A percentile compares a stretch with the other conserved stretches of the same genome.
Evolutionary conservation across 2,329 filamentous ascomycete species (phyloP).

Genomic region (Aspergillus sp.): DNA sequence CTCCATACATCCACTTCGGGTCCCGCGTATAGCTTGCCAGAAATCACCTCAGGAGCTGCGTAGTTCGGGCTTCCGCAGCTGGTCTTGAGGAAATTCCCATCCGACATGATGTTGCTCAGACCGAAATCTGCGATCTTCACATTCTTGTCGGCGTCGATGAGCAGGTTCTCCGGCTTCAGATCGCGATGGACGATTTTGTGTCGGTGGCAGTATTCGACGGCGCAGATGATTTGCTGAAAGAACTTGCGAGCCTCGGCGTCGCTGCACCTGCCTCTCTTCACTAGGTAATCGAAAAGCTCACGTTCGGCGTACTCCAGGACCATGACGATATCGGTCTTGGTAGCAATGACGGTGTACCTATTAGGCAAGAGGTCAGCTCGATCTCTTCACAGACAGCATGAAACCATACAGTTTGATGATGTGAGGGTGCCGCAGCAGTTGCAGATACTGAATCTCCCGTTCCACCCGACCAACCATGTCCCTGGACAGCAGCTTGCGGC

Average conservation of each 20-base stretch:
- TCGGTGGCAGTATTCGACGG: slow-evolving; percentile 95
- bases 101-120: slow-evolving; percentile 98
- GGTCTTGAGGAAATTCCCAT: slow-evolving; percentile 97
- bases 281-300: slow-evolving; percentile 96
- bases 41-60: slow-evolving; percentile 94
- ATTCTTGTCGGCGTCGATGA: slow-evolving; percentile 90
- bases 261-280: slow-evolving; percentile 82
- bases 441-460: slow-evolving; percentile 95
- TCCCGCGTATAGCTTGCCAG: slow-evolving; percentile 92
- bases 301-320: slow-evolving; percentile 95
- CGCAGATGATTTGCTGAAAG: slow-evolving; percentile 98
- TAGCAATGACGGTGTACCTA: slow-evolving; percentile 95
- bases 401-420: slow-evolving; percentile 86
- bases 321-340: slow-evolving; percentile 92
- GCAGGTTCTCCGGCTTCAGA: slow-evolving; percentile 90
- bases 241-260: slow-evolving; percentile 92
- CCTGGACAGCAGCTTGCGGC: slow-evolving; percentile 89
- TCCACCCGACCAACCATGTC: slow-evolving; percentile 98
- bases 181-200: slow-evolving; percentile 99
- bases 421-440: slow-evolving; percentile 88
- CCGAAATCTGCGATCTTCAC: slow-evolving; percentile 99
- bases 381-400: slow-evolving; percentile 1
- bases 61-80: slow-evolving; percentile 98
- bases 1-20: slow-evolving; percentile 90
- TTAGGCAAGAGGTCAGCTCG: slow-evolving; percentile 10